Percentiles rank a stretch among this genome's conserved stretches.
phyloP scores from a whole-genome alignment of 805 yeast species.

The Clavispora asparagi region DNA sequence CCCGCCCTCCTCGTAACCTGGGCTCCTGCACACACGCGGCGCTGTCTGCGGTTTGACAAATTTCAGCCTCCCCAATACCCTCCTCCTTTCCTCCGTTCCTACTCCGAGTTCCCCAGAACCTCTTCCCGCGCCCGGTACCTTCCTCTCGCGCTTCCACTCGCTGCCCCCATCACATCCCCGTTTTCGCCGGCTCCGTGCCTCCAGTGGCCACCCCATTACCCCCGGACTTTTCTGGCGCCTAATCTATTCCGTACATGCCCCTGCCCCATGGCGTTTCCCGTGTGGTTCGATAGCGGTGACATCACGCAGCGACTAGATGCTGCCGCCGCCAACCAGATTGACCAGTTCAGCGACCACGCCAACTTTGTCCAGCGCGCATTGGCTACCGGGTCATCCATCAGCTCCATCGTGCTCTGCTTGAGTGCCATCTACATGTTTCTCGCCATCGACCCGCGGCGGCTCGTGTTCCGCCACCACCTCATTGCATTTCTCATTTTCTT shows the following conservation, averaged over 20 bases:
- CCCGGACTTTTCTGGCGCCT: no score
- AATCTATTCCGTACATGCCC: not conserved
- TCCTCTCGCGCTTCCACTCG: no score
- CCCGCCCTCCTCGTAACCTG: no score
- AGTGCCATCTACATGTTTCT: slow-evolving; percentile 54
- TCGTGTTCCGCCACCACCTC: slow-evolving; percentile 66
- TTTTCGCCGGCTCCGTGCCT: no score
- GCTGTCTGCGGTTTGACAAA: no score
- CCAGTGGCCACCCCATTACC: no score
- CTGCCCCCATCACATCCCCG: no score
- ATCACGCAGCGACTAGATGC: not conserved
- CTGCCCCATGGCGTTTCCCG: not conserved
- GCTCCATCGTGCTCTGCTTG: slow-evolving; percentile 44
- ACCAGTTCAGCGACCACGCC: slow-evolving; percentile 24
- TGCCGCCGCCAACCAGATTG: slow-evolving; percentile 19
- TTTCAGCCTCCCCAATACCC: no score
- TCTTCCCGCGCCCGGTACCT: no score
- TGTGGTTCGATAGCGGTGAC: slow-evolving; percentile 3
- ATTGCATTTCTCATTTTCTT: slow-evolving; percentile 62
- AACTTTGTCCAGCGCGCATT: slow-evolving; percentile 29
- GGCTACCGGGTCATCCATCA: slow-evolving; percentile 34
- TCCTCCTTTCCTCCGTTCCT: no score
- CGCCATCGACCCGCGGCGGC: slow-evolving; percentile 58
- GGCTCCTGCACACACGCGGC: no score
- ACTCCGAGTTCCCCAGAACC: no score